Percentiles rank a stretch among this genome's conserved stretches.
phyloP scores from a whole-genome alignment of 257 asterid species.

The Solanum peruvianum region DNA sequence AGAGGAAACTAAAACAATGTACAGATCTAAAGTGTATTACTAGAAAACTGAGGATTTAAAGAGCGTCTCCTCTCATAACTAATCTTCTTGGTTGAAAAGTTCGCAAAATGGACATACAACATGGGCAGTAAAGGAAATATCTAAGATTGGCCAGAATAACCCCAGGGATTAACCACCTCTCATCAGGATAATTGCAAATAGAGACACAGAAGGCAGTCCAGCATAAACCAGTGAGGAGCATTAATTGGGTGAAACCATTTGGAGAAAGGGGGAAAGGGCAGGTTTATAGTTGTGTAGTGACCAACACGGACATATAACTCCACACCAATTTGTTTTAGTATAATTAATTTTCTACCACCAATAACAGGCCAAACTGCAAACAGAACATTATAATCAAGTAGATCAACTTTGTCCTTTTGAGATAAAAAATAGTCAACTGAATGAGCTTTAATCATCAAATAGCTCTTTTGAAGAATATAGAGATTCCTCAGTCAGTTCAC shows the following conservation, averaged over 20 bases:
- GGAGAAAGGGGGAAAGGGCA: neutral
- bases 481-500: neutral
- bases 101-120: neutral
- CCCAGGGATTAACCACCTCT: neutral
- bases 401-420: neutral
- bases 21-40: neutral
- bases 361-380: neutral
- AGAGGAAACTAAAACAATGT: neutral
- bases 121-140: neutral
- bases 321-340: neutral
- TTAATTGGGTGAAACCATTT: neutral
- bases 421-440: neutral
- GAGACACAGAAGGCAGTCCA: neutral
- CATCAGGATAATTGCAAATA: neutral
- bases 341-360: neutral
- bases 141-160: neutral
- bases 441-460: neutral
- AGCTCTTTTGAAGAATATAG: neutral
- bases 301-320: neutral
- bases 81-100: neutral
- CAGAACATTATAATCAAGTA: neutral
- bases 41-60: neutral
- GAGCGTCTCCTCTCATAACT: neutral
- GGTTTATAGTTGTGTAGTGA: neutral
- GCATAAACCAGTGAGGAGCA: neutral